phyloP scores from a whole-genome alignment of 331 rosid genomes.

The Rhamnella rubrinervis region DNA sequence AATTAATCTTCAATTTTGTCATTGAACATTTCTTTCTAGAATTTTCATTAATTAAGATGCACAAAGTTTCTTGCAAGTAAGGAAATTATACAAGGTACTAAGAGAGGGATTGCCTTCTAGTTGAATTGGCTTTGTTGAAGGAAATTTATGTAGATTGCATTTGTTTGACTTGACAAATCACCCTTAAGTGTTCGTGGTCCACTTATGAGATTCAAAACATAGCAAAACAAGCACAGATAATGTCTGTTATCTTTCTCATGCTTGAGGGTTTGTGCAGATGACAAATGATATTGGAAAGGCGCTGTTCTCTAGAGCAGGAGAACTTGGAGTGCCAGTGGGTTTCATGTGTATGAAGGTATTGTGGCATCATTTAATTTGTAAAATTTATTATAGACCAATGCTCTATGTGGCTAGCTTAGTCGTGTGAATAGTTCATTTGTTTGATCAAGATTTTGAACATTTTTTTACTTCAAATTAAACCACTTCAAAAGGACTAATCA shows the following conservation, averaged over 20 bases:
- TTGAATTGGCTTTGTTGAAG: not conserved
- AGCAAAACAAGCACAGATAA: no score
- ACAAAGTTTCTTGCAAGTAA: not conserved
- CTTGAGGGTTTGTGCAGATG: slow-evolving; percentile 53
- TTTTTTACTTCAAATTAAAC: no score
- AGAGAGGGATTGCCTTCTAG: not conserved
- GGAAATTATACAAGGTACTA: not conserved
- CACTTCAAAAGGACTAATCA: no score
- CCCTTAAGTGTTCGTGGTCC: not conserved
- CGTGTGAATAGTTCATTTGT: not conserved
- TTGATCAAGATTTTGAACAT: no score
- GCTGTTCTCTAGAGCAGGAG: slow-evolving; percentile 72
- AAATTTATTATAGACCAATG: not conserved
- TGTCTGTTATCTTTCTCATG: not conserved
- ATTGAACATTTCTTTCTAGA: slow-evolving; percentile 4
- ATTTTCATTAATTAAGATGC: not conserved
- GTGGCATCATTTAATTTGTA: not conserved
- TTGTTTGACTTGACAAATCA: not conserved
- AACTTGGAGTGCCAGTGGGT: slow-evolving; percentile 78
- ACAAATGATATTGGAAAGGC: slow-evolving; percentile 80
- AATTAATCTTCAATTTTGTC: not conserved
- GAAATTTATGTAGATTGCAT: not conserved
- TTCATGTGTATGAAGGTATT: slow-evolving; percentile 89
- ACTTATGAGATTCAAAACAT: not conserved
- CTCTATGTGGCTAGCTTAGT: not conserved